phyloP scores from a whole-genome alignment of 2,329 filamentous ascomycete species.

The Cordyceps cateniannulata region DNA sequence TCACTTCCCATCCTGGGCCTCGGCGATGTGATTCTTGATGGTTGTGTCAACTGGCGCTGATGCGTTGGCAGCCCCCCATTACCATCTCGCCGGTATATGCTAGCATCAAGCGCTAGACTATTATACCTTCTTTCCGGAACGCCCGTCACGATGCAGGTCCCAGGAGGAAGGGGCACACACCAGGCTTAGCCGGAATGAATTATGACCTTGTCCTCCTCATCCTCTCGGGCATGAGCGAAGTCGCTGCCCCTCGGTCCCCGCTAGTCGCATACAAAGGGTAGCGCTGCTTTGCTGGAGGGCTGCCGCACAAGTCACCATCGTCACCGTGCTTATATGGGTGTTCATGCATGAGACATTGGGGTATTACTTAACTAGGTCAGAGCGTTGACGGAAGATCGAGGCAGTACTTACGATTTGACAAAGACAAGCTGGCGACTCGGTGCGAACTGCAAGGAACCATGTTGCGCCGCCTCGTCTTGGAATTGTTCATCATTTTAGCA shows the following conservation, averaged over 20 bases:
- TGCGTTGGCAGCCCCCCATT: constrained; percentile 8
- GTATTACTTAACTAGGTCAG: not conserved
- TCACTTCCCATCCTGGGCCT: not conserved
- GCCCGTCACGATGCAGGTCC: constrained; percentile 4
- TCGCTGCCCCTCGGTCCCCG: not conserved
- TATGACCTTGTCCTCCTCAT: not conserved
- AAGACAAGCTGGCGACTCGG: not conserved
- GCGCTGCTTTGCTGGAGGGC: not conserved
- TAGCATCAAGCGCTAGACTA: not conserved
- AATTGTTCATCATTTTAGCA: not conserved
- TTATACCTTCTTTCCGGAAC: constrained; percentile 9
- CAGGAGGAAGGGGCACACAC: not conserved
- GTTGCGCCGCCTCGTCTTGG: not conserved
- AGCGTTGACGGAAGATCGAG: constrained; percentile 2
- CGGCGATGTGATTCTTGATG: not conserved
- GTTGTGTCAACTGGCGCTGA: not conserved
- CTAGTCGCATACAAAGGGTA: not conserved
- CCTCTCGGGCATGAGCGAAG: not conserved
- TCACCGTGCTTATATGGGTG: not conserved
- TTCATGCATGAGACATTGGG: constrained; percentile 1
- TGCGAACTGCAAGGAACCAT: not conserved
- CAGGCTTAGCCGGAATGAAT: not conserved
- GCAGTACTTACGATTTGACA: not conserved
- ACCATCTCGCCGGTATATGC: not conserved
- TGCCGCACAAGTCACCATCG: constrained; percentile 1